Evolutionary conservation across 805 yeast genomes (phyloP), one percentile per base, ranked within the genome.

Genomic region (Saccharomycopsis lassenensis): DNA sequence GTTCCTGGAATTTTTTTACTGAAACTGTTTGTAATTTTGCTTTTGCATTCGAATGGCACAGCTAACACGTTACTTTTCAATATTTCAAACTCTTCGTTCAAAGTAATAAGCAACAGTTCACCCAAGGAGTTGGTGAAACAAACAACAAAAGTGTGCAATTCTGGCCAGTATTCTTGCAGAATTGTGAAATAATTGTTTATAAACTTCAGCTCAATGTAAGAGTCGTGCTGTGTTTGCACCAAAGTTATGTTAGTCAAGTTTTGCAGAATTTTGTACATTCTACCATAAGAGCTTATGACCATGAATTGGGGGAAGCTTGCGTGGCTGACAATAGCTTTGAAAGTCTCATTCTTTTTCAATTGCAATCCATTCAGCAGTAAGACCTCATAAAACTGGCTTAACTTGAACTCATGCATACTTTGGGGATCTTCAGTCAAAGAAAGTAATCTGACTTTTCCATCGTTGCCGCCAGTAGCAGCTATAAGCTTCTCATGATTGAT

Each of bases 381-480:
- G n/a, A 8, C 24, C 5, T 11, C 35, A 17, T 12, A 14, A 14
- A 12, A 10, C 19, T 26, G 34, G 7, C 4, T 24, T 30, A 4
- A 24, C 17, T 12, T 23, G 5, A 21, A 19, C 29, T 11, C 19
- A 19, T 5, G 24, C 31, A 25, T 21, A 12, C 10, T 25, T 29
- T 18, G 17, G 19, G n/a, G 20, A 22, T 8, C 12, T 24, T 48
- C 55, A 12, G 45, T 58, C 19, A 79, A 52, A 47, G 79, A 80
- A 50, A 77, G 74, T 4, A 81, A 46, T 44, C 81, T 67, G 2
- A 87, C 56, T 46, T 81, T 71, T 0, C 96, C 96, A 57, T 91
- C 98, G 26, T 94, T 93, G 24, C 98, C 98, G 28, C 95, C 91
- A 8, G 95, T 82, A 2, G 75, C 86, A 5, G 79, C 75, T 2